Conservation (phyloP, 768 basidiomycete species). For the Clavulina sp. region DNA sequence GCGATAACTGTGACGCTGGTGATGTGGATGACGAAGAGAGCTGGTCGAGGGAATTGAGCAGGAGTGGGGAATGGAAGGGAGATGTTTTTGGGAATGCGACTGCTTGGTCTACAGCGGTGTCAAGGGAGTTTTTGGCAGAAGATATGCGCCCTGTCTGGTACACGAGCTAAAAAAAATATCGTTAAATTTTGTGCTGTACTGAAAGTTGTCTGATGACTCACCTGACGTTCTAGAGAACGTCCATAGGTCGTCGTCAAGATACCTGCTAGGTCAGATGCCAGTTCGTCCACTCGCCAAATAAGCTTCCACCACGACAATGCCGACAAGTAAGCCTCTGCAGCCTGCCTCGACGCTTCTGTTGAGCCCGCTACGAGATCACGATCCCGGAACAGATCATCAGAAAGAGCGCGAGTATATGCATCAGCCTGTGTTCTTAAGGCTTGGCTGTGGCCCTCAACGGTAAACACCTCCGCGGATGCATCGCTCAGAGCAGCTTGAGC, state of each 20-base stretch:
- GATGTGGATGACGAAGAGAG: neutral
- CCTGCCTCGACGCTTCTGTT: neutral
- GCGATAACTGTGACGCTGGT: neutral
- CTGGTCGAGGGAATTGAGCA: neutral
- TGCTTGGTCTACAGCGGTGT: neutral
- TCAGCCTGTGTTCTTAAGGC: too few species aligned
- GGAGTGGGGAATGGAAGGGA: neutral
- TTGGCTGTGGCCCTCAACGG: too few species aligned
- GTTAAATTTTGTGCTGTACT: neutral
- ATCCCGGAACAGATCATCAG: too few species aligned
- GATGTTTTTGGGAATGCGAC: neutral
- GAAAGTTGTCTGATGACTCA: neutral
- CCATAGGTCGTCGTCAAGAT: conserved; percentile 34
- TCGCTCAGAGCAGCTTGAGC: too few species aligned
- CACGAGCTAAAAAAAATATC: neutral
- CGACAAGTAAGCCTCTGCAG: neutral
- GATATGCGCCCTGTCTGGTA: neutral
- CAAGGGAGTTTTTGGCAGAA: neutral
- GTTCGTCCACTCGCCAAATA: conserved; percentile 10
- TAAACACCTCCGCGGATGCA: too few species aligned
- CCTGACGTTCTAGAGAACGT: conserved; percentile 11
- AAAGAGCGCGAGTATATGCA: too few species aligned
- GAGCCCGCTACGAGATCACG: too few species aligned
- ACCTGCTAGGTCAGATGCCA: conserved; percentile 29
- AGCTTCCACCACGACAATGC: conserved; percentile 29